These are phyloP conservation scores for Azolla pinnata DNA, from an alignment of 75 land plant genomes.

Conservation along the genomic window DNA sequence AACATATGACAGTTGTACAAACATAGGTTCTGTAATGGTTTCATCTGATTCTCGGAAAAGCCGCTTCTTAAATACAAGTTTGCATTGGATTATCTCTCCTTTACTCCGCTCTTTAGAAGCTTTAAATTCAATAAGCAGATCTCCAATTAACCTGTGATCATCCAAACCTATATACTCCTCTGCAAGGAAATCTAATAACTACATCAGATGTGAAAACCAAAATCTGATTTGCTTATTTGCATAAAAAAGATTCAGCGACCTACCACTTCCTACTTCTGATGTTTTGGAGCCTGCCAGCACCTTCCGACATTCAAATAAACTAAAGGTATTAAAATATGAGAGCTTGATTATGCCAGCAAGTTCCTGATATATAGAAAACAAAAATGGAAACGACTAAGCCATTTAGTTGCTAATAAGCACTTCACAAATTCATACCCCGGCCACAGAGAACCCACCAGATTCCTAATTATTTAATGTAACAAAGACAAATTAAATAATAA, in stretches of 20 bases:
- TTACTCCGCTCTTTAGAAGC: constrained; percentile 78
- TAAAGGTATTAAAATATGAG: constrained; percentile 74
- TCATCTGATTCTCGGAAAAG: constrained; percentile 97
- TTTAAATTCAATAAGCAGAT: constrained; percentile 85
- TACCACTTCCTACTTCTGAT: constrained; percentile 71
- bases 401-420: too few relatives aligned
- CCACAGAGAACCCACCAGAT: too few relatives aligned
- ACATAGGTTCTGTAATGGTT: constrained; percentile 87
- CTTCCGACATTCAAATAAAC: constrained; percentile 90
- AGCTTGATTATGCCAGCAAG: constrained; percentile 86
- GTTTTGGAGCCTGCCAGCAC: constrained; percentile 70
- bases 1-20: constrained; percentile 88
- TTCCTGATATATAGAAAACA: constrained; percentile 66
- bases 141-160: constrained; percentile 93
- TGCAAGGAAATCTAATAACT: constrained; percentile 10
- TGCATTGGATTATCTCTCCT: constrained; percentile 89
- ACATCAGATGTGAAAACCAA: not conserved
- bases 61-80: constrained; percentile 86
- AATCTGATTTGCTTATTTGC: not conserved
- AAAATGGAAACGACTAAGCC: too few relatives aligned
- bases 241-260: constrained; percentile 1
- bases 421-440: too few relatives aligned
- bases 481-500: too few relatives aligned
- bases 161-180: constrained; percentile 90
- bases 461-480: too few relatives aligned